phyloP scores from a whole-genome alignment of 345 rosid species.

The Boechera stricta region DNA sequence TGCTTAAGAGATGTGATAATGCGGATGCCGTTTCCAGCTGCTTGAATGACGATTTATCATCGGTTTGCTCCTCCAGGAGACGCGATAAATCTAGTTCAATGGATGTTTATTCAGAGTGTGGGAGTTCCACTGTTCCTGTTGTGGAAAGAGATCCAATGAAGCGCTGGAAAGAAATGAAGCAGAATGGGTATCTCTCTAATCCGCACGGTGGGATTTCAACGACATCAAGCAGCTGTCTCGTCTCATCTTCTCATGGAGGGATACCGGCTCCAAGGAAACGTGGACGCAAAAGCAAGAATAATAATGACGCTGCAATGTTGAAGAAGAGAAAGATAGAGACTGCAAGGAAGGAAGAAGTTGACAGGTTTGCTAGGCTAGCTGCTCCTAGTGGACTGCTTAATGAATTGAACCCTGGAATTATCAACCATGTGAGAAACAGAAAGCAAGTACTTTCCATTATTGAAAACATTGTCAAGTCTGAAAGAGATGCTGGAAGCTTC shows the following conservation, averaged over 20 bases:
- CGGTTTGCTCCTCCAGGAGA: conserved; percentile 46
- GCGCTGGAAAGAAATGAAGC: conserved; percentile 89
- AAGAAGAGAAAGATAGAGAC: conserved; percentile 75
- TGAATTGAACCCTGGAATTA: conserved; percentile 89
- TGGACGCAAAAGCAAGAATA: conserved; percentile 60
- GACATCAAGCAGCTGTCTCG: conserved; percentile 33
- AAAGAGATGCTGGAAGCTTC: conserved; percentile 41
- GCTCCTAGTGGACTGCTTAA: conserved; percentile 92
- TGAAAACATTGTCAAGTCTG: conserved; percentile 71
- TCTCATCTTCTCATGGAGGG: conserved; percentile 65
- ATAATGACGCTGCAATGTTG: conserved; percentile 29
- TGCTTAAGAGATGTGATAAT: conserved; percentile 41
- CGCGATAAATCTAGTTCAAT: conserved; percentile 33
- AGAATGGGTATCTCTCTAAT: conserved; percentile 80
- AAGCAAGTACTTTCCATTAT: conserved; percentile 96
- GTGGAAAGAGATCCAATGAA: conserved; percentile 67
- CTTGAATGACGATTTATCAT: conserved; percentile 47
- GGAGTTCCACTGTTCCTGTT: conserved; percentile 60
- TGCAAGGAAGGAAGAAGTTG: conserved; percentile 80
- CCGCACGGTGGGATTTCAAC: conserved; percentile 37
- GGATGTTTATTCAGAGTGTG: conserved; percentile 72
- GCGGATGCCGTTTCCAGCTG: conserved; percentile 63
- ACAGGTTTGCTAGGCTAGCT: conserved; percentile 76
- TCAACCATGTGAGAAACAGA: conserved; percentile 90
- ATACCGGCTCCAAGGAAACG: conserved; percentile 79